Evolutionary conservation across 1,284 basidiomycete genomes (phyloP).

Genomic region (Ceratobasidium sp.): DNA sequence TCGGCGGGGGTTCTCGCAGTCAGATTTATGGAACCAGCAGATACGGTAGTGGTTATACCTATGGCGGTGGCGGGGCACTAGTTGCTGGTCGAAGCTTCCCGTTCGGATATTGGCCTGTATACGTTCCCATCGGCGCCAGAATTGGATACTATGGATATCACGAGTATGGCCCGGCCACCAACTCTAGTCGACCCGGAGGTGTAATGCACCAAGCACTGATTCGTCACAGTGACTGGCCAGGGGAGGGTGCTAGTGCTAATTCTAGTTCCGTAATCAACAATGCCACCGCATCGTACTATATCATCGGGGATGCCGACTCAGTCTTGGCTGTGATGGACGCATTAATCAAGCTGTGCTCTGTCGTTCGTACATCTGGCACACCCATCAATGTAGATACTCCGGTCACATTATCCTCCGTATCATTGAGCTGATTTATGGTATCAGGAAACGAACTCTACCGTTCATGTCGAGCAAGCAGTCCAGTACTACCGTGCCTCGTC

Average conservation of each 20-base stretch:
- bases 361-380: constrained; percentile 37
- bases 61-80: constrained; percentile 41
- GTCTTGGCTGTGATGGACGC: constrained; percentile 42
- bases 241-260: neutral
- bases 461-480: constrained; percentile 44
- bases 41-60: constrained; percentile 44
- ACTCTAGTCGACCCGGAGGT: constrained; percentile 42
- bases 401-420: neutral
- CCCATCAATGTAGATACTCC: constrained; percentile 11
- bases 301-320: constrained; percentile 44
- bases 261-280: constrained; percentile 32
- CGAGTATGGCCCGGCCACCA: too few relatives aligned
- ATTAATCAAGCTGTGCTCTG: constrained; percentile 43
- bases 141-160: too few relatives aligned
- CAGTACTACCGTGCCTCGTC: constrained; percentile 47
- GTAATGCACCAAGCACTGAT: constrained; percentile 34
- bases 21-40: constrained; percentile 41
- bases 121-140: too few relatives aligned
- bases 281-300: constrained; percentile 42
- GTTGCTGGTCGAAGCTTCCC: constrained; percentile 42
- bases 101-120: too few relatives aligned
- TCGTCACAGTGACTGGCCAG: constrained; percentile 23
- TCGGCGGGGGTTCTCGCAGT: too few relatives aligned
- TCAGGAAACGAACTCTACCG: constrained; percentile 25
- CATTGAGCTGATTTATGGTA: neutral